Evolutionary conservation across 2,329 filamentous ascomycete species (phyloP).

Genomic region (Domatiomyces globalis): DNA sequence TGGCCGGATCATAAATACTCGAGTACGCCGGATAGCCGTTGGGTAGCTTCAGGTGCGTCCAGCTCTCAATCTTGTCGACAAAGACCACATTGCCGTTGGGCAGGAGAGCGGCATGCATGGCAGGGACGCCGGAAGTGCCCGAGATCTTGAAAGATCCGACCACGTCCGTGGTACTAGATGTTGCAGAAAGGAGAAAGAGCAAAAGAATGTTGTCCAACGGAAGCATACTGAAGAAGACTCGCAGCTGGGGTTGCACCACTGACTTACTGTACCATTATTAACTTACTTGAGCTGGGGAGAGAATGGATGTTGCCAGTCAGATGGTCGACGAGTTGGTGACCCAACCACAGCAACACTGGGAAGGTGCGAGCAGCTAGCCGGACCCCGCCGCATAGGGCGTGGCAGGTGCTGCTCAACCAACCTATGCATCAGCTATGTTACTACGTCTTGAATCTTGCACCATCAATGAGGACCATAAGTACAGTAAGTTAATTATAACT

Average conservation of each 20-base stretch:
- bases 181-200: background rate
- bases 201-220: background rate
- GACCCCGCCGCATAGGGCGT: too few species aligned
- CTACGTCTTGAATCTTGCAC: too few species aligned
- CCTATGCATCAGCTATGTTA: too few species aligned
- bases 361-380: background rate
- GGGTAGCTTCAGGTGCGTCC: slow-evolving; percentile 40
- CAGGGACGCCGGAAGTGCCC: slow-evolving; percentile 46
- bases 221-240: background rate
- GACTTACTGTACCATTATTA: background rate
- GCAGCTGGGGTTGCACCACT: too few species aligned
- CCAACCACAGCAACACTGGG: too few species aligned
- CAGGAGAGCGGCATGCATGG: slow-evolving; percentile 45
- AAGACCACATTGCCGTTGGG: slow-evolving; percentile 47
- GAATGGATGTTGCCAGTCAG: background rate
- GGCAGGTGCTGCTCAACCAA: too few species aligned
- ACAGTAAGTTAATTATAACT: too few species aligned
- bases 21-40: slow-evolving; percentile 47
- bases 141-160: slow-evolving; percentile 28
- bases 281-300: background rate
- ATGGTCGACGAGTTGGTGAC: background rate
- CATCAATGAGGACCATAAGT: too few species aligned
- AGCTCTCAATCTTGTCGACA: slow-evolving; percentile 50
- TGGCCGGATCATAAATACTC: slow-evolving; percentile 42
- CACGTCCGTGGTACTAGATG: background rate